phyloP scores from a whole-genome alignment of 2,329 filamentous ascomycete genomes.

The Sclerotinia borealis region DNA sequence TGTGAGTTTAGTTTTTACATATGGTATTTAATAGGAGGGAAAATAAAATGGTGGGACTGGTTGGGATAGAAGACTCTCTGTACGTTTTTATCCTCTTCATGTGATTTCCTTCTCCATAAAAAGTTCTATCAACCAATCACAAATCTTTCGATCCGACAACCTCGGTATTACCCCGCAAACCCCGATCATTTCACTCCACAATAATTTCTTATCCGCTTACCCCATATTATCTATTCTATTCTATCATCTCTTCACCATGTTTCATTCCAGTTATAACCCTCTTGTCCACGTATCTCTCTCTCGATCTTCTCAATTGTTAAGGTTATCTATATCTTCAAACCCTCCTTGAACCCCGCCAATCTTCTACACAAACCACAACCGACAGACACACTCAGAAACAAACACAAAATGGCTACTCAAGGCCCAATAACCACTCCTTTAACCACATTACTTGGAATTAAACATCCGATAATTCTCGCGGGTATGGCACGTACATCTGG shows the following conservation, averaged over 20 bases:
- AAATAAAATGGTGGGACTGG: not conserved
- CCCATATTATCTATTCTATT: not conserved
- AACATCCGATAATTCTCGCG: slow-evolving; percentile 84
- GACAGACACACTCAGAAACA: not conserved
- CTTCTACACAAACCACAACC: not conserved
- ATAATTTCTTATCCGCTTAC: not conserved
- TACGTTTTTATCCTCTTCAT: not conserved
- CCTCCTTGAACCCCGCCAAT: not conserved
- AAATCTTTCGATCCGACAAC: not conserved
- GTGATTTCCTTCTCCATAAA: not conserved
- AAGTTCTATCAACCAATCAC: not conserved
- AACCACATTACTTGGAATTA: slow-evolving; percentile 71
- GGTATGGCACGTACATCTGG: slow-evolving; percentile 88
- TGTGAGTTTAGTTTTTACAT: no score
- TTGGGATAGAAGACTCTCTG: not conserved
- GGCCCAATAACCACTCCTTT: slow-evolving; percentile 64
- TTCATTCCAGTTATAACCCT: not conserved
- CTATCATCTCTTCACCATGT: not conserved
- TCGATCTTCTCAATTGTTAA: not conserved
- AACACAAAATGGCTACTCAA: slow-evolving; percentile 4
- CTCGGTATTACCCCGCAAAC: not conserved
- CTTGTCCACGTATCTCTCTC: not conserved
- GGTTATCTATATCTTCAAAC: not conserved
- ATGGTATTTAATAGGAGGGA: not conserved
- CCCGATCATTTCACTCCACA: not conserved